Percentiles rank a stretch among this genome's conserved stretches.
Conservation (phyloP, 1,139 yeast genomes). For the Nakaseomyces bracarensis region DNA sequence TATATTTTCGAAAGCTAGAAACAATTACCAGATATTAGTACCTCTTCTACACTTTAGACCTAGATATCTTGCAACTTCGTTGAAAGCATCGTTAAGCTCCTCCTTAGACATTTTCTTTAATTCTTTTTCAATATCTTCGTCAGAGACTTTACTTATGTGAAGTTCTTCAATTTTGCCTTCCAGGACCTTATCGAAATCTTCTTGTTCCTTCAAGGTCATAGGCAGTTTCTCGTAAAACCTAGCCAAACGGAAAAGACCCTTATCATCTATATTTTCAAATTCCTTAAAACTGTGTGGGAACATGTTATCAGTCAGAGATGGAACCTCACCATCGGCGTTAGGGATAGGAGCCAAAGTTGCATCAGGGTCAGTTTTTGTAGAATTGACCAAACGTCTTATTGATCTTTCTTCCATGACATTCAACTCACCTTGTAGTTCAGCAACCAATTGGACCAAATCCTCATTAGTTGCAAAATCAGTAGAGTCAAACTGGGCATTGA, state of each 20-base stretch:
- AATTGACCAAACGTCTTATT: constrained; percentile 49
- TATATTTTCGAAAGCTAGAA: no score
- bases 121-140: constrained; percentile 26
- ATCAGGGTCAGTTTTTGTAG: constrained; percentile 34
- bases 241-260: constrained; percentile 45
- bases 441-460: constrained; percentile 76
- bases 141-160: constrained; percentile 23
- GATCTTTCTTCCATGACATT: constrained; percentile 62
- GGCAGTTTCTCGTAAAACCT: constrained; percentile 64
- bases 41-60: constrained; percentile 54
- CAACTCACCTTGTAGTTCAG: constrained; percentile 81
- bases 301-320: constrained; percentile 34
- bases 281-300: constrained; percentile 58
- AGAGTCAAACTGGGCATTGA: constrained; percentile 36
- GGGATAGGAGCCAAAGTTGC: constrained; percentile 49
- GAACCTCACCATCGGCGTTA: constrained; percentile 67
- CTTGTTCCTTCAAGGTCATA: constrained; percentile 42
- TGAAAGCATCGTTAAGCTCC: constrained; percentile 45
- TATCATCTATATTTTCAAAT: constrained; percentile 41
- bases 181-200: constrained; percentile 40
- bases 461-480: constrained; percentile 67
- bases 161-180: constrained; percentile 39
- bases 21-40: constrained; percentile 45
- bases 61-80: constrained; percentile 58
- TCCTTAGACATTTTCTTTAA: constrained; percentile 37